Percentiles rank a stretch among this genome's conserved stretches.
Evolutionary conservation across 2,329 filamentous ascomycete genomes (phyloP).

Genomic region (Boeremia lycopersici): DNA sequence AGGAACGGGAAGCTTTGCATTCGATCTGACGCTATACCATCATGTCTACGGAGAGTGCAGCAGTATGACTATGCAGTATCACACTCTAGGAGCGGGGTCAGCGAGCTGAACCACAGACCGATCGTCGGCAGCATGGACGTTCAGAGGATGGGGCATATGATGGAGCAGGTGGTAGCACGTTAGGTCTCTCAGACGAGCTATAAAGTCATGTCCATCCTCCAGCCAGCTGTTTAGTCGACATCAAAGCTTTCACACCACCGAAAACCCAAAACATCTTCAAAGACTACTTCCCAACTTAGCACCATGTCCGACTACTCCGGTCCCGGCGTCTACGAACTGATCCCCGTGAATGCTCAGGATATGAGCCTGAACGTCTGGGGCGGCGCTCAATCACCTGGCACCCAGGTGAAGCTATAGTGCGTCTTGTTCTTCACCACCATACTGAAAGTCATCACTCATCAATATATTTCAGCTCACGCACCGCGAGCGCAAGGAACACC

Average conservation of each 20-base stretch:
- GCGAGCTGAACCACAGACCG: neutral
- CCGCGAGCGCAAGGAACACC: neutral
- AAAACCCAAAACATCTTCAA: neutral
- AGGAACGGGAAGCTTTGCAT: no score
- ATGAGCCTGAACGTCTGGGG: conserved; percentile 4
- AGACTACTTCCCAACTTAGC: neutral
- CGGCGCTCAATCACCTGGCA: neutral
- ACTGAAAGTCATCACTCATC: neutral
- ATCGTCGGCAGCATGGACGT: neutral
- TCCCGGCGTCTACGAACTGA: neutral
- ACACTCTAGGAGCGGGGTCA: neutral
- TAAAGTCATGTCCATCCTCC: neutral
- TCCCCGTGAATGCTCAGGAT: neutral
- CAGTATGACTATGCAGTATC: neutral
- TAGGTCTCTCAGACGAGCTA: neutral
- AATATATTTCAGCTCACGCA: neutral
- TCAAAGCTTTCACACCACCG: neutral
- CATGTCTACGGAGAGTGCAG: neutral
- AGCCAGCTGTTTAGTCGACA: neutral
- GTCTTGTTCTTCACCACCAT: neutral
- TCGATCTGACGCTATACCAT: no score
- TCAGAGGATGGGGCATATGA: no score
- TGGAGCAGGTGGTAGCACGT: neutral
- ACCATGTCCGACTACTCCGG: conserved; percentile 4
- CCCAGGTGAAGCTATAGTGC: neutral